Evolutionary conservation across 75 land plant genomes (phyloP).

Genomic region (Adiantum capillusveneris): DNA sequence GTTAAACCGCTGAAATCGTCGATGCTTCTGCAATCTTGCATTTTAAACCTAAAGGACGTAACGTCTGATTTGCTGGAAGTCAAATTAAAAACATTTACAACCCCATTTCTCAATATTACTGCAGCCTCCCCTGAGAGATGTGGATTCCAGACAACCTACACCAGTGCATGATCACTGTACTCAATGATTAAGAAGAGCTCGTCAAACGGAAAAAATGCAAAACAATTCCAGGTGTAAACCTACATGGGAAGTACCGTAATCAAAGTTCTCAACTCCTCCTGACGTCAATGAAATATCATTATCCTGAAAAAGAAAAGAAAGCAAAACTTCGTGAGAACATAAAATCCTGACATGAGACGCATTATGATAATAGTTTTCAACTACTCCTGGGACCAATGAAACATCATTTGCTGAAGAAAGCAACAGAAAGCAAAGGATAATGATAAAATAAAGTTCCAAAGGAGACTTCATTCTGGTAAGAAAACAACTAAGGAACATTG

Average conservation of each 20-base stretch:
- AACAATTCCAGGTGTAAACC: background rate
- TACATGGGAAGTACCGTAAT: constrained; percentile 3
- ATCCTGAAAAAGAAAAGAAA: background rate
- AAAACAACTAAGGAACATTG: no score
- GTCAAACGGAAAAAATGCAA: background rate
- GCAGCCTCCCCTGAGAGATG: constrained; percentile 27
- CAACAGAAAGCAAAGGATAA: no score
- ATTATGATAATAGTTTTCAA: no score
- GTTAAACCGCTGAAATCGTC: background rate
- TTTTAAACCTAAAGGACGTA: background rate
- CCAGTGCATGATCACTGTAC: background rate
- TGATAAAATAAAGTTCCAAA: no score
- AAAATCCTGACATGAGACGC: no score
- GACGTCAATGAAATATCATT: background rate
- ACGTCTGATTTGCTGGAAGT: background rate
- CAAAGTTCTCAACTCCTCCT: background rate
- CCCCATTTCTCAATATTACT: constrained; percentile 24
- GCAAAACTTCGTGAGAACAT: no score
- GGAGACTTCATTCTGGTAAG: no score
- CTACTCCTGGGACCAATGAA: no score
- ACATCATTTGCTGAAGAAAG: no score
- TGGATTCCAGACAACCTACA: constrained; percentile 25
- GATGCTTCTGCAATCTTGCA: background rate
- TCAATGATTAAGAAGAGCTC: background rate
- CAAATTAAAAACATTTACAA: constrained; percentile 15